These are phyloP conservation scores for Umbelopsis ramanniana DNA, from an alignment of 192 early-diverging fungal genomes.

Conservation along the genomic window DNA sequence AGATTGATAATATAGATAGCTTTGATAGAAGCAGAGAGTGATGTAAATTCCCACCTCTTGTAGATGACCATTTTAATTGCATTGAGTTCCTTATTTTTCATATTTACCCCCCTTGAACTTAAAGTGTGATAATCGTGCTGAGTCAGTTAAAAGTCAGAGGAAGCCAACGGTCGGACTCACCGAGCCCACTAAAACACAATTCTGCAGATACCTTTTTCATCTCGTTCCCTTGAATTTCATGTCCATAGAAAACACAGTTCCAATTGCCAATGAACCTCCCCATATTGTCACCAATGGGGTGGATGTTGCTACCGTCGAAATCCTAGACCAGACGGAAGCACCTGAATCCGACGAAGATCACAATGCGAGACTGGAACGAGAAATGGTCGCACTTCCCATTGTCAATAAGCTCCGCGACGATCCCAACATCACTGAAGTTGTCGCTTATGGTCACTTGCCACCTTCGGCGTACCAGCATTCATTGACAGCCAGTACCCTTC, in stretches of 20 bases:
- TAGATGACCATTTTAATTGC: too few species aligned
- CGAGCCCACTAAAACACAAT: background rate
- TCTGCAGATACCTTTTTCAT: background rate
- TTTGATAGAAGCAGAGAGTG: background rate
- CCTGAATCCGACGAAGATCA: slow-evolving; percentile 12
- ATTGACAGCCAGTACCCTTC: slow-evolving; percentile 45
- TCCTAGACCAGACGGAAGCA: background rate
- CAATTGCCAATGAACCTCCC: background rate
- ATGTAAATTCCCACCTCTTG: background rate
- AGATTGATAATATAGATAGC: slow-evolving; percentile 1
- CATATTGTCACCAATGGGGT: slow-evolving; percentile 8
- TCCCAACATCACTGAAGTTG: slow-evolving; percentile 24
- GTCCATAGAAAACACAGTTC: slow-evolving; percentile 10
- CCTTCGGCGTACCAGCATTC: slow-evolving; percentile 33
- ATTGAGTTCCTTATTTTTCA: too few species aligned
- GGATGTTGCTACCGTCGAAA: slow-evolving; percentile 8
- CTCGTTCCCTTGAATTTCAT: background rate
- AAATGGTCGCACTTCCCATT: background rate
- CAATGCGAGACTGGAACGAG: background rate
- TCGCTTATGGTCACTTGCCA: slow-evolving; percentile 32
- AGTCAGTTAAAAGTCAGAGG: slow-evolving; percentile 2
- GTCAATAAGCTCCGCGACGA: slow-evolving; percentile 14
- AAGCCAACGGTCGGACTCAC: background rate
- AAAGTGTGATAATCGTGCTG: background rate
- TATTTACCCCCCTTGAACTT: too few species aligned